These are phyloP conservation scores for Mycena citricolor DNA, from an alignment of 1,284 basidiomycete genomes.

Conservation along the genomic window DNA sequence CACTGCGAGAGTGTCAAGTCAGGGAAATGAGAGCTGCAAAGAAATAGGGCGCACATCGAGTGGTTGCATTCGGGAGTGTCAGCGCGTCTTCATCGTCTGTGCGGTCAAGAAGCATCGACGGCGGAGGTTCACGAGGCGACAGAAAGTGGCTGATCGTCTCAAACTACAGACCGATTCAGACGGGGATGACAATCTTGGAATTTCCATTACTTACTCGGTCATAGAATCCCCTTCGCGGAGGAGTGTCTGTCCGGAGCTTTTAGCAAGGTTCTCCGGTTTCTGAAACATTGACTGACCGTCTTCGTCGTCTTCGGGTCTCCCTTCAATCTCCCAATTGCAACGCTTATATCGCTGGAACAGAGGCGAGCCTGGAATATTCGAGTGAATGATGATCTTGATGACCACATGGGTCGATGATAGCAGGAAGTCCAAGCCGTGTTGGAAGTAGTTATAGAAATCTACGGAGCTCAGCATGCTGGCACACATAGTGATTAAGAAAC, in stretches of 20 bases:
- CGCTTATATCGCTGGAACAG: constrained; percentile 87
- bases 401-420: constrained; percentile 70
- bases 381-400: constrained; percentile 83
- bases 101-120: constrained; percentile 84
- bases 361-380: constrained; percentile 84
- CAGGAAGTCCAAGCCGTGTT: constrained; percentile 83
- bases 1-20: constrained; percentile 45
- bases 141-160: constrained; percentile 76
- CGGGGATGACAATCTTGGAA: constrained; percentile 2
- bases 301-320: constrained; percentile 72
- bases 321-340: constrained; percentile 84
- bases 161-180: constrained; percentile 42
- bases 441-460: constrained; percentile 94
- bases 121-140: constrained; percentile 64
- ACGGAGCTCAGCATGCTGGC: constrained; percentile 3
- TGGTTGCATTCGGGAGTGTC: constrained; percentile 68
- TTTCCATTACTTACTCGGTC: constrained; percentile 48
- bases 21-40: constrained; percentile 20
- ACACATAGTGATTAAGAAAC: constrained; percentile 18
- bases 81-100: constrained; percentile 78
- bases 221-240: constrained; percentile 63
- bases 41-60: constrained; percentile 56
- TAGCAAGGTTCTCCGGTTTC: too few species aligned
- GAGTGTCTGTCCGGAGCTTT: constrained; percentile 49
- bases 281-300: constrained; percentile 47